Evolutionary conservation across 179 eudicot species (phyloP).

Genomic region (Pouteria campechiana): DNA sequence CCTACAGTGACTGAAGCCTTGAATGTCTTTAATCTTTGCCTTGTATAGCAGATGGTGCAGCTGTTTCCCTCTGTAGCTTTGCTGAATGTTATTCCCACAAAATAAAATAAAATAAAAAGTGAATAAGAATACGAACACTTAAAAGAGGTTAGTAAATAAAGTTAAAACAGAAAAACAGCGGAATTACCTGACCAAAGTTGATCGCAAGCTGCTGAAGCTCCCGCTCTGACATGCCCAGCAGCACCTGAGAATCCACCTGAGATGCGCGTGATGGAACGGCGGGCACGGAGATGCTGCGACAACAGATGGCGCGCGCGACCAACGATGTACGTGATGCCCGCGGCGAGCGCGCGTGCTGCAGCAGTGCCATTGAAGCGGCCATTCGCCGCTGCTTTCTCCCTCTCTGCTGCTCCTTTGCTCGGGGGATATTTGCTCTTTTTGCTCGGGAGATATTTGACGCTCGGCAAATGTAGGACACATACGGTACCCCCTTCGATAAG

Average conservation of each 20-base stretch:
- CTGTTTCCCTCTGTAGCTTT: conserved; percentile 85
- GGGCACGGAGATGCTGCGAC: conserved; percentile 12
- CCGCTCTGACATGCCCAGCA: conserved; percentile 80
- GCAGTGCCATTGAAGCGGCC: conserved; percentile 40
- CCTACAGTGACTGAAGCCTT: conserved; percentile 70
- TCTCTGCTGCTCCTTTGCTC: too few species aligned
- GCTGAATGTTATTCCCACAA: conserved; percentile 17
- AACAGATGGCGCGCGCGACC: conserved; percentile 28
- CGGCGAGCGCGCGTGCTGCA: conserved; percentile 27
- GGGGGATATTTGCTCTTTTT: background rate
- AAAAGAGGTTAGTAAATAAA: background rate
- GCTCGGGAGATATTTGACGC: too few species aligned
- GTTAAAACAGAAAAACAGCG: background rate
- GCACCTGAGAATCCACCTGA: conserved; percentile 39
- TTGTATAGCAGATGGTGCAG: conserved; percentile 79
- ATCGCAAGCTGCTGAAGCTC: conserved; percentile 82
- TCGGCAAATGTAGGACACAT: conserved; percentile 3
- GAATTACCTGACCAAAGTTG: conserved; percentile 68
- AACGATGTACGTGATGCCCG: conserved; percentile 45
- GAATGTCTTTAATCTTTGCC: conserved; percentile 69
- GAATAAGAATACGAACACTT: background rate
- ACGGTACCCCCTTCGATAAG: background rate
- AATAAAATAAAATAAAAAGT: background rate
- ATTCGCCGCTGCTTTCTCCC: background rate
- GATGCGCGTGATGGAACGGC: conserved; percentile 7